Conservation (phyloP, 495 filamentous ascomycete species). For the Bombardia bombarda region DNA sequence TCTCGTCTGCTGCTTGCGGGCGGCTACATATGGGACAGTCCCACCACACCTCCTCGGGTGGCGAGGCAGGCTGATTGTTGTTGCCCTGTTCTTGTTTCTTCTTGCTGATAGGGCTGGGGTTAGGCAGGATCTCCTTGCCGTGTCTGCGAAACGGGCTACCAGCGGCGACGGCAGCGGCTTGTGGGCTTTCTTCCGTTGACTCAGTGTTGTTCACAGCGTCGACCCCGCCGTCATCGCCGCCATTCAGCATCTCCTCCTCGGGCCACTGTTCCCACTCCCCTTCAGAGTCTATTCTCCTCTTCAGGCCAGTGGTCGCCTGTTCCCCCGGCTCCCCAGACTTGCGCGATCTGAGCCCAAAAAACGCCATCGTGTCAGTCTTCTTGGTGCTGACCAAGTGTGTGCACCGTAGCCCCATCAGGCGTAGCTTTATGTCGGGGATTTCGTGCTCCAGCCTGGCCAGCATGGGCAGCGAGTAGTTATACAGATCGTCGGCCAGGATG, state of each 20-base stretch:
- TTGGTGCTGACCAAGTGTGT: slow-evolving; percentile 82
- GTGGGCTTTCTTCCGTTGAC: slow-evolving; percentile 1
- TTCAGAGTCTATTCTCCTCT: slow-evolving; percentile 5
- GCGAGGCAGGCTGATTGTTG: not conserved
- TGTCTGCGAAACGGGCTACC: slow-evolving; percentile 26
- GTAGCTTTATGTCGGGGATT: slow-evolving; percentile 68
- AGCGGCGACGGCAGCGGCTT: not conserved
- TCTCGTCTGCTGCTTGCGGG: slow-evolving; percentile 68
- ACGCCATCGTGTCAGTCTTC: slow-evolving; percentile 60
- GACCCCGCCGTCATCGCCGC: slow-evolving; percentile 4
- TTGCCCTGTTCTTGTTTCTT: slow-evolving; percentile 16
- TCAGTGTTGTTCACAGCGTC: not conserved
- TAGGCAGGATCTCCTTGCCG: slow-evolving; percentile 44
- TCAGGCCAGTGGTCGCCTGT: not conserved
- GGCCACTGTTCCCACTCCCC: slow-evolving; percentile 60
- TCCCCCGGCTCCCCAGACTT: slow-evolving; percentile 9
- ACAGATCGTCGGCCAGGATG: slow-evolving; percentile 69
- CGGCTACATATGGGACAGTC: slow-evolving; percentile 78
- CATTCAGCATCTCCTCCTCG: slow-evolving; percentile 63
- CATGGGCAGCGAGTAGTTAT: slow-evolving; percentile 74
- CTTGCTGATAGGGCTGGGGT: slow-evolving; percentile 35
- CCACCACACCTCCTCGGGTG: slow-evolving; percentile 50
- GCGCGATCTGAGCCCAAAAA: slow-evolving; percentile 59
- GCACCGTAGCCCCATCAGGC: slow-evolving; percentile 82
- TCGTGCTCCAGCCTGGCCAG: slow-evolving; percentile 80